Conservation (phyloP, 2,329 filamentous ascomycete species). For the Fusarium liriodendri region DNA sequence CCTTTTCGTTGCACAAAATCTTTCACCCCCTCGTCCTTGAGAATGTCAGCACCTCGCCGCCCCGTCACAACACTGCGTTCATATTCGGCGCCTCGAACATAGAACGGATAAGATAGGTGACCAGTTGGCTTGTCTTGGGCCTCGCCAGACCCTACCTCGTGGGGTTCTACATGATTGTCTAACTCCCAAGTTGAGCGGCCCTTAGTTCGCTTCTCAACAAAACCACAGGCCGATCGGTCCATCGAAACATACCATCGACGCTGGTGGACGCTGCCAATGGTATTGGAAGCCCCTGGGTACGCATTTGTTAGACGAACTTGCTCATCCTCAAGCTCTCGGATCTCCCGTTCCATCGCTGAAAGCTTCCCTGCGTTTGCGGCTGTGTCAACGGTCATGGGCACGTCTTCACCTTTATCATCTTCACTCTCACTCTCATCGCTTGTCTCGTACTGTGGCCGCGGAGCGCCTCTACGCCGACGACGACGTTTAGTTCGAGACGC, state of each 20-base stretch:
- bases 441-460: slow-evolving; percentile 35
- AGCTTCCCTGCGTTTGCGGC: slow-evolving; percentile 12
- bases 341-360: slow-evolving; percentile 55
- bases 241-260: slow-evolving; percentile 74
- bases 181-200: slow-evolving; percentile 24
- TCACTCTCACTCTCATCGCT: slow-evolving; percentile 36
- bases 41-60: slow-evolving; percentile 66
- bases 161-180: background rate
- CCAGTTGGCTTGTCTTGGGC: background rate
- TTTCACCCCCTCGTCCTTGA: slow-evolving; percentile 69
- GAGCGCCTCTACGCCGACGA: background rate
- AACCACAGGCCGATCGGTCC: slow-evolving; percentile 69
- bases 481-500: slow-evolving; percentile 20
- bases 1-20: slow-evolving; percentile 68
- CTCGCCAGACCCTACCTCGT: background rate
- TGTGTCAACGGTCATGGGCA: slow-evolving; percentile 33
- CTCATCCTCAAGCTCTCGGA: slow-evolving; percentile 61
- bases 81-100: slow-evolving; percentile 67
- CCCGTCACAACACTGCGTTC: slow-evolving; percentile 77
- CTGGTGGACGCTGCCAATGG: slow-evolving; percentile 75
- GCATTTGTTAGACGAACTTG: slow-evolving; percentile 70
- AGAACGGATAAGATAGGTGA: slow-evolving; percentile 66
- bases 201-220: slow-evolving; percentile 52
- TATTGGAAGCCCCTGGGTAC: slow-evolving; percentile 73
- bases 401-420: slow-evolving; percentile 23